Evolutionary conservation across 306 rosid species (phyloP).

Genomic region (Lathyrus tuberosus): DNA sequence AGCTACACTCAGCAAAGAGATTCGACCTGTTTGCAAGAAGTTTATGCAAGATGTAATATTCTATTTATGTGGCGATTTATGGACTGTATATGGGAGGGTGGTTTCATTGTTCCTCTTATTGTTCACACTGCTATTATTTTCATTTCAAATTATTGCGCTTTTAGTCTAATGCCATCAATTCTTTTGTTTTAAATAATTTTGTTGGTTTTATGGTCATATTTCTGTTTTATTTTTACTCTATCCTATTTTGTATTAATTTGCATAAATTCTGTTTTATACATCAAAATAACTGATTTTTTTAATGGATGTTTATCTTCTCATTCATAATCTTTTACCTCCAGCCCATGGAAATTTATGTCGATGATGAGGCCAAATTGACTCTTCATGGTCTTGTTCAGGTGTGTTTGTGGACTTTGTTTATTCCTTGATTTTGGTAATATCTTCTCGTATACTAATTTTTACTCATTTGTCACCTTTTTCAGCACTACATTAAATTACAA

Average conservation of each 20-base stretch:
- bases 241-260: neutral
- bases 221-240: neutral
- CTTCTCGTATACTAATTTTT: slow-evolving; percentile 11
- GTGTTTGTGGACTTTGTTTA: neutral
- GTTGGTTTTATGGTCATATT: neutral
- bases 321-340: slow-evolving; percentile 41
- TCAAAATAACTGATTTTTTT: neutral
- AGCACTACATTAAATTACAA: slow-evolving; percentile 73
- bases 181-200: slow-evolving; percentile 3
- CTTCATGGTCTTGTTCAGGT: slow-evolving; percentile 87
- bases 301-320: slow-evolving; percentile 7
- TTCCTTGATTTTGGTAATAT: slow-evolving; percentile 1
- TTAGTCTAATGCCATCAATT: neutral
- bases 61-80: slow-evolving; percentile 26
- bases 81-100: neutral
- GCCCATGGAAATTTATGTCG: slow-evolving; percentile 86
- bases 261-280: neutral
- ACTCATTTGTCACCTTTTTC: slow-evolving; percentile 17
- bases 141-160: neutral
- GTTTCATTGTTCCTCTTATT: neutral
- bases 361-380: slow-evolving; percentile 81
- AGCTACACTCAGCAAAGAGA: slow-evolving; percentile 76
- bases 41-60: slow-evolving; percentile 82
- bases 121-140: neutral
- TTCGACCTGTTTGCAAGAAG: slow-evolving; percentile 83